Base-by-base conservation (phyloP, 441 rosid species). In the Raphanus hybrid region DNA sequence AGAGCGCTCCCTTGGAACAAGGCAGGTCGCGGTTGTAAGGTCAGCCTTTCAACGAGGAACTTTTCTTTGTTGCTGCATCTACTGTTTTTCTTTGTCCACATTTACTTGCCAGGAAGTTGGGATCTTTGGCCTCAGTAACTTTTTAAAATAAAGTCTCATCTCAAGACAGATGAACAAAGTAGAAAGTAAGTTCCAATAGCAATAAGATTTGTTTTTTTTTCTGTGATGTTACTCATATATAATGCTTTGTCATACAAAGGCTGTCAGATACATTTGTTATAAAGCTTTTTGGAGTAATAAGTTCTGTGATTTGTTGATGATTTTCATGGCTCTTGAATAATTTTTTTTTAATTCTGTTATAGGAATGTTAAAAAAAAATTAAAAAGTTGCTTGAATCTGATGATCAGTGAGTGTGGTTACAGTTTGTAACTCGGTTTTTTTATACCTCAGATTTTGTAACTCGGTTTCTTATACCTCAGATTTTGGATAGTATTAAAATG, bases 1-100 rank as follows among this genome's bases (percentile, higher is more conserved):
- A 92, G 97, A 85, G 95, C 74, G 80, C 90, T 74, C 89, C 88
- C 0, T 81, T 85, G 78, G 89, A 85, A 37, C 89, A 85, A 76
- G 84, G 82, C 4, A 87, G 84, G 61, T 86, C 98, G 1, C 87
- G 91, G 75, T 32, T 91, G 81, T 93, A 78, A 82, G 86, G 61
- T 61, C 70, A 63, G 8, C 16, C 8, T 48, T 48, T 48, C 16
- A 48, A 48, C 16, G 54, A 6, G 54, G n/a, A 45, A 48, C 7
- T 4, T 48, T 48, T 12, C 16, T 48, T 48, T 4, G 54, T 48
- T 48, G 16, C 16, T 48, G 54, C 54, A 48, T 48, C 5, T 0
- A 52, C 34, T 29, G 34, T 29, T 4, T 48, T 29, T 29, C 34
- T 29, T 29, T 29, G 34, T 29, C 34, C 5, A 29, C 34, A 29